Evolutionary conservation across 2,329 filamentous ascomycete species (phyloP).

Genomic region (Trichoderma aggressivum): DNA sequence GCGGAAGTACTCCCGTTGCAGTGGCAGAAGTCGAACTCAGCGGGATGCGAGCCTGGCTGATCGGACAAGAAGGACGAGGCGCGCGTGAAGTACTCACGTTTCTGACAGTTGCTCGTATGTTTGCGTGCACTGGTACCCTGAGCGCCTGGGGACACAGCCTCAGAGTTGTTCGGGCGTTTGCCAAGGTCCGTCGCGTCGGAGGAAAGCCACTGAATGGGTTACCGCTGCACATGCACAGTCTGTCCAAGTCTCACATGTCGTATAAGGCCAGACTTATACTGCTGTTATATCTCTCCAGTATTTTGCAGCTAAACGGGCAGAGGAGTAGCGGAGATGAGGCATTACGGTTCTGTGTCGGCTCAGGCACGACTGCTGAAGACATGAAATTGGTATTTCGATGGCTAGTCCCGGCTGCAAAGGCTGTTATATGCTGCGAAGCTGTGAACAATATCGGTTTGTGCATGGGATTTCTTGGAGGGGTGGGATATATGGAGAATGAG

Average conservation of each 20-base stretch:
- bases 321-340: background rate
- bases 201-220: background rate
- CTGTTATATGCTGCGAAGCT: background rate
- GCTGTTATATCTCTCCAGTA: background rate
- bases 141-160: background rate
- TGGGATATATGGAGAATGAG: background rate
- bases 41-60: background rate
- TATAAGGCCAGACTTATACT: background rate
- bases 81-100: background rate
- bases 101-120: background rate
- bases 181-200: background rate
- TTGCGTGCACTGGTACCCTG: background rate
- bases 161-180: background rate
- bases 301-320: background rate
- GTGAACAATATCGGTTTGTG: background rate
- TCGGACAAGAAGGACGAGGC: background rate
- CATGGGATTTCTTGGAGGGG: background rate
- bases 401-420: background rate
- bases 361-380: background rate
- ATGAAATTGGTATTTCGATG: background rate
- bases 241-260: background rate
- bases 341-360: background rate
- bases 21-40: background rate
- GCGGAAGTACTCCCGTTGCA: background rate
- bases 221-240: background rate